Base-by-base conservation (phyloP, 129 eudicot genomes). In the Silybum marianum region DNA sequence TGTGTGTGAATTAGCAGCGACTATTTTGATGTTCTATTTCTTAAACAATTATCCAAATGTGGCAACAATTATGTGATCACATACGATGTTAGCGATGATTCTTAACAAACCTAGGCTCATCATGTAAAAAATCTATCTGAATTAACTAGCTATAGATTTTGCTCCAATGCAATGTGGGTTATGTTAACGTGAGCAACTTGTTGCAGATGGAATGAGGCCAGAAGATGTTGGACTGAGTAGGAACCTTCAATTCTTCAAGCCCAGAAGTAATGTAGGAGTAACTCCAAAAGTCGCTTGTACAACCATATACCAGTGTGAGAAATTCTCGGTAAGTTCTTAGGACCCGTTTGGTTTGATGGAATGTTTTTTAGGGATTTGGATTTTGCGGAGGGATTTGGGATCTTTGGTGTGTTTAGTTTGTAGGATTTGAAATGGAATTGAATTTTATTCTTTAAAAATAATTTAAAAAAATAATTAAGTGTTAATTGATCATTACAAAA, bases 171-270 rank as follows among this genome's bases (percentile, higher is more conserved):
- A 30, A 25, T 19, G 28, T 19, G 73, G n/a, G 69, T 38, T 60
- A 40, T 32, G 28, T 44, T 84, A 76, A 76, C 81, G 54, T 26
- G 78, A 65, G 44, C 77, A 12, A 0, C 42, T 21, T 91, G 54
- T 83, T 79, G 76, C 73, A 94, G 98, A 94, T 82, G 73, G 75
- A 14, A 90, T 94, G 98, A 81, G 44, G 75, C 93, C 92, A 7
- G 97, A 87, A 82, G 98, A 91, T 84, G 89, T 94, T 44, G 97
- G 97, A 26, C 81, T 94, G 14, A 84, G 92, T 76, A 71, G 70
- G 77, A 84, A 88, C 74, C 81, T 90, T 22, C 92, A 84, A 54
- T 94, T 94, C 83, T 94, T 94, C 58, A 87, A 86, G 51, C 83
- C 87, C n/a, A 84, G 46, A 73, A 73, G 77, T 71, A 76, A 22